Base-by-base conservation (phyloP, 1,284 basidiomycete genomes). In the Mrakiaceae sp. region DNA sequence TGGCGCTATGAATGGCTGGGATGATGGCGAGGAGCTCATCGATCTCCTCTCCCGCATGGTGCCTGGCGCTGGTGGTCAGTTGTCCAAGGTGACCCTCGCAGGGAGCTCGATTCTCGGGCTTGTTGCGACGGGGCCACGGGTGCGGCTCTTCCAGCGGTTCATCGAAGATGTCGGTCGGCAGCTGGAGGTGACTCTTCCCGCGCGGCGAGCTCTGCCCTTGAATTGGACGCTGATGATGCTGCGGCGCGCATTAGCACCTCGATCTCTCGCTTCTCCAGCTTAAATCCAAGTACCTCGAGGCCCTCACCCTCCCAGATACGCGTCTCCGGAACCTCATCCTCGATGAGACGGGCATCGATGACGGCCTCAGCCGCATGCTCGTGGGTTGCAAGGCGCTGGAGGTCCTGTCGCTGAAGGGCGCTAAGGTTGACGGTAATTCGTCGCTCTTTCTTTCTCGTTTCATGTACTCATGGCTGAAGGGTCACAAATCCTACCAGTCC, bases 401-500 rank as follows among this genome's bases (percentile, higher is more conserved):
- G n/a, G 4, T 39, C 16, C 57, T 58, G 8, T 48, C 44, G 14
- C 7, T 58, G 44, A 58, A 58, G 8, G 57, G 44, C 9, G 49
- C 46, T 39, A 58, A 58, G 16, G 57, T 58, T 8, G 46, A 58
- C 39, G 43, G 57, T 58, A 5, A 58, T n/a, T 58, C 51, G 53
- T 44, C 40, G 40, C 42, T 46, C 4, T 1, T 16, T 3, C 3
- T 12, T 5, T 11, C 12, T 2, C 0, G 47, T 16, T 4, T 48
- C n/a, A 47, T 27, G 4, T 14, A 27, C 27, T 27, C 27, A 27
- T 27, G 27, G 27, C 27, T 27, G 27, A 27, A 27, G 27, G 27
- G 1, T 27, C 27, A 27, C 27, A 27, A 27, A 27, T 27, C 27
- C 16, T 51, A 9, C 10, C 62, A 70, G 70, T 67, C 10, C 44